Conservation (phyloP, 768 basidiomycete genomes). For the Leccinum obscurum region DNA sequence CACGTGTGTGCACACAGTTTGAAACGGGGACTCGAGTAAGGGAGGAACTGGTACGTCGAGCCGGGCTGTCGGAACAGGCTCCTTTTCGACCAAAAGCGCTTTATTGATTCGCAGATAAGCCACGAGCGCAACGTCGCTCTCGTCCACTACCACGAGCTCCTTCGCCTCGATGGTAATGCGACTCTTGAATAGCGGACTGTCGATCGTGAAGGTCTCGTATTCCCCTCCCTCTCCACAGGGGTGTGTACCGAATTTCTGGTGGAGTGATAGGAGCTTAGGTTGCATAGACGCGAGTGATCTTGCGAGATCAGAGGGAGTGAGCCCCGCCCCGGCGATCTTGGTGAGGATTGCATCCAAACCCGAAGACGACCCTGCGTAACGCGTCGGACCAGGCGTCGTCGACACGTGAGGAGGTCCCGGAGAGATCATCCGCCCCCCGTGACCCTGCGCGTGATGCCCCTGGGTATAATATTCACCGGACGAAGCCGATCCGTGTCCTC, state of each 20-base stretch:
- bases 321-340: constrained; percentile 94
- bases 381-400: constrained; percentile 8
- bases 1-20: constrained; percentile 9
- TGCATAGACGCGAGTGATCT: constrained; percentile 74
- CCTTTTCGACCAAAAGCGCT: constrained; percentile 64
- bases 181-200: constrained; percentile 85
- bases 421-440: constrained; percentile 20
- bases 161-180: constrained; percentile 66
- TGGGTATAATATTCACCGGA: constrained; percentile 29
- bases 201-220: constrained; percentile 91
- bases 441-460: constrained; percentile 5
- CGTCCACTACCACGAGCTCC: constrained; percentile 75
- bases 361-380: constrained; percentile 35
- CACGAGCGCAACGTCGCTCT: constrained; percentile 84
- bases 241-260: constrained; percentile 82
- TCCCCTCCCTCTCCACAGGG: constrained; percentile 98
- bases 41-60: constrained; percentile 44
- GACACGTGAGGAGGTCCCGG: constrained; percentile 19
- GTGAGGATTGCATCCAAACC: constrained; percentile 84
- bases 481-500: constrained; percentile 19
- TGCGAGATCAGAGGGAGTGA: constrained; percentile 76
- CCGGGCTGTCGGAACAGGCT: not conserved
- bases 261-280: constrained; percentile 68
- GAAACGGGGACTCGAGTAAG: constrained; percentile 42
- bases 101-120: constrained; percentile 83